Percentiles rank a stretch among this genome's conserved stretches.
phyloP scores from a whole-genome alignment of 2,329 filamentous ascomycete genomes.

The Colletotrichum phormii region DNA sequence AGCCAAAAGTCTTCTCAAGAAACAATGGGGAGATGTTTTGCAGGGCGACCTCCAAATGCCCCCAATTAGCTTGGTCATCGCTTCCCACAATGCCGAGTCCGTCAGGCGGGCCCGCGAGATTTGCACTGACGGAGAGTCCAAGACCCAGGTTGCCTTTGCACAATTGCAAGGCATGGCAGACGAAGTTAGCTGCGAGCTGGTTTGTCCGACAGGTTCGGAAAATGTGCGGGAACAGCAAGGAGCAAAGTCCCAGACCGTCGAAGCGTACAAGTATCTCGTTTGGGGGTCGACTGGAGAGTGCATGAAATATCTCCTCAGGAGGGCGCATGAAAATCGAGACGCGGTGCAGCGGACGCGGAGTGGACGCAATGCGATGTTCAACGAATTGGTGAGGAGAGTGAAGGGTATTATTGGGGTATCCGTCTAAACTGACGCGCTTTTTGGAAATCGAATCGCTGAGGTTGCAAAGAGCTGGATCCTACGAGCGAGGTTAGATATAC shows the following conservation, averaged over 20 bases:
- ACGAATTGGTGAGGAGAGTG: slow-evolving; percentile 68
- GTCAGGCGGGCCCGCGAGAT: slow-evolving; percentile 69
- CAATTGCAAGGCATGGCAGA: slow-evolving; percentile 81
- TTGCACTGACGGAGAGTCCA: slow-evolving; percentile 57
- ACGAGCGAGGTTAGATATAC: background rate
- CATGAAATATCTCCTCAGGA: slow-evolving; percentile 80
- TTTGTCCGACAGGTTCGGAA: slow-evolving; percentile 41
- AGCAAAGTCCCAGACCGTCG: slow-evolving; percentile 19
- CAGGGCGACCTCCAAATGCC: slow-evolving; percentile 60
- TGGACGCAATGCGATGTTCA: slow-evolving; percentile 72
- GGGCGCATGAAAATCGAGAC: slow-evolving; percentile 76
- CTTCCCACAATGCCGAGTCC: slow-evolving; percentile 84
- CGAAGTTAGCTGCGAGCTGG: slow-evolving; percentile 79
- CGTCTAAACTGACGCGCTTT: slow-evolving; percentile 37
- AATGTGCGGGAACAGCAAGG: slow-evolving; percentile 8
- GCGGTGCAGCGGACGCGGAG: slow-evolving; percentile 72
- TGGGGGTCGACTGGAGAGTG: slow-evolving; percentile 83
- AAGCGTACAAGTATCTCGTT: slow-evolving; percentile 74
- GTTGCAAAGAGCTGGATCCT: background rate
- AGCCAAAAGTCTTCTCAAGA: slow-evolving; percentile 73
- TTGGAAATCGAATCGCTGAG: background rate
- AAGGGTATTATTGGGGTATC: slow-evolving; percentile 55
- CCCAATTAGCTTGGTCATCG: slow-evolving; percentile 74
- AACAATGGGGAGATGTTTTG: slow-evolving; percentile 63
- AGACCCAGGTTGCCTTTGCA: slow-evolving; percentile 52